phyloP scores from a whole-genome alignment of 371 early-diverging fungal species.

The Lichtheimia ramosa region DNA sequence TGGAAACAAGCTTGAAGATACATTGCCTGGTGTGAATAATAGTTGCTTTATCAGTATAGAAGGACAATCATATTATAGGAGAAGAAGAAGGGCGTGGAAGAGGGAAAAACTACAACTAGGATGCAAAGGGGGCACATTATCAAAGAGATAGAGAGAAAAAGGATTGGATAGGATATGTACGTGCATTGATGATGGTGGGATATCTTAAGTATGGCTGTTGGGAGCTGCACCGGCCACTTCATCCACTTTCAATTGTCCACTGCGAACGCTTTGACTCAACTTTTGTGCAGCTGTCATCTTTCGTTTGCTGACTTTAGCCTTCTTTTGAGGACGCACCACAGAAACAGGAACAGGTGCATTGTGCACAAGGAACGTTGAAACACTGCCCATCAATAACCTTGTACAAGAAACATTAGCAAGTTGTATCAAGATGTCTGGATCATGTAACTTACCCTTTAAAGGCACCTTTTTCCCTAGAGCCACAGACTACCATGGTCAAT shows the following conservation, averaged over 20 bases:
- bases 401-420: not conserved
- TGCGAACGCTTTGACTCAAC: conserved; percentile 44
- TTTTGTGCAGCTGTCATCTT: conserved; percentile 46
- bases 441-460: conserved; percentile 49
- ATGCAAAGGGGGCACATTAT: too few species aligned
- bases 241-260: conserved; percentile 46
- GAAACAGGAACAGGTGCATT: conserved; percentile 62
- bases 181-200: too few species aligned
- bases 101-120: too few species aligned
- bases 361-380: conserved; percentile 59
- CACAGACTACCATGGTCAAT: conserved; percentile 58
- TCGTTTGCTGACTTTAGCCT: conserved; percentile 37
- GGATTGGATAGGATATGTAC: too few species aligned
- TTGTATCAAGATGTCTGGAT: not conserved
- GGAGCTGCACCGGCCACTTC: conserved; percentile 28
- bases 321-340: conserved; percentile 58
- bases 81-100: too few species aligned
- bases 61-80: too few species aligned
- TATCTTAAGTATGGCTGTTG: too few species aligned
- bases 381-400: conserved; percentile 56
- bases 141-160: too few species aligned
- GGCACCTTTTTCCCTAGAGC: conserved; percentile 55
- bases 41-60: too few species aligned
- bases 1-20: too few species aligned
- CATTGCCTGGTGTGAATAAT: too few species aligned